Evolutionary conservation across 495 filamentous ascomycete genomes (phyloP).

Genomic region (Tuber indicum): DNA sequence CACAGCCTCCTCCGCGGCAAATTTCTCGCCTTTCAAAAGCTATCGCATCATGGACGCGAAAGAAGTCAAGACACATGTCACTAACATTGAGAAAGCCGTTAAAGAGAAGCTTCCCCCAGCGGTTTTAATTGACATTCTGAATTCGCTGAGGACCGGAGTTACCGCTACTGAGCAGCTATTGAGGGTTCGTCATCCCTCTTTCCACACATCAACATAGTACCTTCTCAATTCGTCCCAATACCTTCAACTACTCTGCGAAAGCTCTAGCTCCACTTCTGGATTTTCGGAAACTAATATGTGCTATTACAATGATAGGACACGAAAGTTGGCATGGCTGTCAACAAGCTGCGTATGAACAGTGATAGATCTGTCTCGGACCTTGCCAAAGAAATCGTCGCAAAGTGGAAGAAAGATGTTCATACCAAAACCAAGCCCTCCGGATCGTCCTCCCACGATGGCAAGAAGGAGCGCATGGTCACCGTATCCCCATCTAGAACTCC

Average conservation of each 20-base stretch:
- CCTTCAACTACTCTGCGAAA: not conserved
- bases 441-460: conserved; percentile 47
- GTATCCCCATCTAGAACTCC: conserved; percentile 48
- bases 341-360: conserved; percentile 67
- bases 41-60: conserved; percentile 62
- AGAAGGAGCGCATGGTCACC: conserved; percentile 45
- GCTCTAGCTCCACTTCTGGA: not conserved
- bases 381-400: conserved; percentile 72
- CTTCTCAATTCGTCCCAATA: conserved; percentile 7
- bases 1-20: not conserved
- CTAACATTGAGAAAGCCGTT: conserved; percentile 70
- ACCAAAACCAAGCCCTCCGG: conserved; percentile 57
- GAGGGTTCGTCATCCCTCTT: conserved; percentile 50
- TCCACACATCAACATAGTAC: not conserved
- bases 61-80: conserved; percentile 65
- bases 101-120: conserved; percentile 58
- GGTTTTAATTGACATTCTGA: conserved; percentile 61
- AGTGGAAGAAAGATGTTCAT: conserved; percentile 79
- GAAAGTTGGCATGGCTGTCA: conserved; percentile 80
- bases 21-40: not conserved
- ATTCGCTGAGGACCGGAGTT: conserved; percentile 68
- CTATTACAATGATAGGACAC: conserved; percentile 54
- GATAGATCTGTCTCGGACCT: conserved; percentile 68
- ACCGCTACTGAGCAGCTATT: conserved; percentile 81
- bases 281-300: not conserved